phyloP scores from a whole-genome alignment of 768 basidiomycete species.

The Botryobasidium botryosum region DNA sequence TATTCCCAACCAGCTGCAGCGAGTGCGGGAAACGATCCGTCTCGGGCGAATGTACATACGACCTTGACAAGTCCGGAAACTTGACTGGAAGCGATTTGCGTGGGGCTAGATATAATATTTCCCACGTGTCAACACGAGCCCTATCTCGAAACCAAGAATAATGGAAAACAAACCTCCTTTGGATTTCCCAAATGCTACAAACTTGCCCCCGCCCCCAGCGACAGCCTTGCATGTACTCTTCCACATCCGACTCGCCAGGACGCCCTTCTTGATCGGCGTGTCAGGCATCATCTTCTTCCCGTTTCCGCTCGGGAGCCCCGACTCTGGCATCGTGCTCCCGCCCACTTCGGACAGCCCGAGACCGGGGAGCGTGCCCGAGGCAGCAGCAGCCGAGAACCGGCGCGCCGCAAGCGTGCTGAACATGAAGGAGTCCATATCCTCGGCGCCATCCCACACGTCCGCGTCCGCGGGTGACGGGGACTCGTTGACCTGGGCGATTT shows the following conservation, averaged over 20 bases:
- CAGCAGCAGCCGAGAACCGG: neutral
- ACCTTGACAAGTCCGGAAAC: slow-evolving; percentile 3
- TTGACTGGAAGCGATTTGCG: slow-evolving; percentile 9
- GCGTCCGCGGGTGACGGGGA: neutral
- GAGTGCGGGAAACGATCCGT: slow-evolving; percentile 6
- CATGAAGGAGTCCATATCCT: neutral
- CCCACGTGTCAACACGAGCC: neutral
- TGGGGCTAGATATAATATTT: slow-evolving; percentile 3
- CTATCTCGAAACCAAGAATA: neutral
- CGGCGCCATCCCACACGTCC: neutral
- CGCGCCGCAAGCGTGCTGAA: neutral
- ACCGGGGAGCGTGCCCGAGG: too few relatives aligned
- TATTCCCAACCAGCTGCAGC: neutral
- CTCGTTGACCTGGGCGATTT: neutral
- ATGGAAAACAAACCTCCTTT: slow-evolving; percentile 1
- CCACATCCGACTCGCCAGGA: slow-evolving; percentile 1
- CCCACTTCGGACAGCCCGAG: too few relatives aligned
- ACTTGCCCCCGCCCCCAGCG: neutral
- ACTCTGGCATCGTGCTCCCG: too few relatives aligned
- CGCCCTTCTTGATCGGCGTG: slow-evolving; percentile 7
- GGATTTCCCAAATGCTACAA: neutral
- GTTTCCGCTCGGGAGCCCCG: neutral
- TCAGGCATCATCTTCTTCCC: slow-evolving; percentile 11
- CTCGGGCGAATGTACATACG: slow-evolving; percentile 8
- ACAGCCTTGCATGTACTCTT: slow-evolving; percentile 6